Conservation (phyloP, 768 basidiomycete species). For the Boletus tylopilopsis region DNA sequence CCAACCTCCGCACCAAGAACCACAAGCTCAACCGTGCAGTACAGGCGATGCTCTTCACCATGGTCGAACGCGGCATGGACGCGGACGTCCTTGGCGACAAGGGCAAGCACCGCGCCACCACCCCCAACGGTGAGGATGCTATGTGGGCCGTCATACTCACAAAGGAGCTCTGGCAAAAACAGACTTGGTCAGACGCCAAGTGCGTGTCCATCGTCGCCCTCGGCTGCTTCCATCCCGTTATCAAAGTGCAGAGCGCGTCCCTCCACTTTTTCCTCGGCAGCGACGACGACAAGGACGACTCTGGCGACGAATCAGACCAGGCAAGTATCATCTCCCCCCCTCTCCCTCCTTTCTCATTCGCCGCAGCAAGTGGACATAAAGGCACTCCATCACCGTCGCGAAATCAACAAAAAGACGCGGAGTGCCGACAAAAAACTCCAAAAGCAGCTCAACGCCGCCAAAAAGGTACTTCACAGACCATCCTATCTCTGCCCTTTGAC, state of each 20-base stretch:
- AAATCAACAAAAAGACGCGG: conserved; percentile 90
- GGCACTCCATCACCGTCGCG: conserved; percentile 78
- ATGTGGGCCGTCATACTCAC: conserved; percentile 97
- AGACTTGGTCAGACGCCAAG: conserved; percentile 90
- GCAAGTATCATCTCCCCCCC: neutral
- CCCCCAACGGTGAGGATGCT: conserved; percentile 70
- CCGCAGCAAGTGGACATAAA: conserved; percentile 60
- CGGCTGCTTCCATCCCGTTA: conserved; percentile 89
- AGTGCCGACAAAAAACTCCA: conserved; percentile 78
- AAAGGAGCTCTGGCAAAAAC: conserved; percentile 92
- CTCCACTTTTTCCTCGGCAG: conserved; percentile 96
- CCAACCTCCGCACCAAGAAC: conserved; percentile 84
- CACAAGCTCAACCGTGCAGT: conserved; percentile 96
- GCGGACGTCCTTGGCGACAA: conserved; percentile 80
- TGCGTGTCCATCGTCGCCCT: conserved; percentile 87
- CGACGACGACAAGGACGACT: conserved; percentile 71
- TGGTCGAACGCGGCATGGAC: conserved; percentile 92
- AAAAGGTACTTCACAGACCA: conserved; percentile 47
- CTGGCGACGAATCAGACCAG: conserved; percentile 66
- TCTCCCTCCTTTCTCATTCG: conserved; percentile 2
- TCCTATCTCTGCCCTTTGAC: neutral
- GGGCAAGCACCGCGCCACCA: conserved; percentile 58
- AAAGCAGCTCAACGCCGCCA: conserved; percentile 68
- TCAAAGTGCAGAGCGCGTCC: conserved; percentile 93
- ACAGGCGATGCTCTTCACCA: conserved; percentile 91